phyloP scores from a whole-genome alignment of 805 yeast genomes.

The Ogataea paradorogensis region DNA sequence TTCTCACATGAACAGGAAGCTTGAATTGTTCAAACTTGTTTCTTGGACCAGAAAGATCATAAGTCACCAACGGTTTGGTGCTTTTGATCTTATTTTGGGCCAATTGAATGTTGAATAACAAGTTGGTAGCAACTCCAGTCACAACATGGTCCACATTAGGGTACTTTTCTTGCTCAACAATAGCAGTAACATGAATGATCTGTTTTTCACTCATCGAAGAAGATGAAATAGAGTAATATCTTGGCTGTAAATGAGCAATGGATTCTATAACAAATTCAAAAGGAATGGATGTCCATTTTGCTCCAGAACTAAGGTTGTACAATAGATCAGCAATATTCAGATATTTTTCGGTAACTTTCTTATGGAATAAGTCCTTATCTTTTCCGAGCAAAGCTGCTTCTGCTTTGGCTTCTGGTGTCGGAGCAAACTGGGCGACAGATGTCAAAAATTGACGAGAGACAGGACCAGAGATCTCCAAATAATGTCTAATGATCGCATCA shows the following conservation, averaged over 20 bases:
- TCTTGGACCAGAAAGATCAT: slow-evolving; percentile 86
- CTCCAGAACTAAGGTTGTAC: slow-evolving; percentile 55
- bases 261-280: slow-evolving; percentile 82
- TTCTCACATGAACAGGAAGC: slow-evolving; percentile 89
- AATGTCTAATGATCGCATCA: slow-evolving; percentile 80
- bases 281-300: slow-evolving; percentile 74
- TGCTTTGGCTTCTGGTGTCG: slow-evolving; percentile 53
- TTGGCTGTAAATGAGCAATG: slow-evolving; percentile 80
- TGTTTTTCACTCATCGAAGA: slow-evolving; percentile 76
- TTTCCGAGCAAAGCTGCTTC: slow-evolving; percentile 53
- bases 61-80: slow-evolving; percentile 48
- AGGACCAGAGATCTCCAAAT: slow-evolving; percentile 88
- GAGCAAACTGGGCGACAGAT: slow-evolving; percentile 78
- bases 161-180: slow-evolving; percentile 66
- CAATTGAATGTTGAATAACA: slow-evolving; percentile 68
- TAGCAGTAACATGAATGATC: slow-evolving; percentile 81
- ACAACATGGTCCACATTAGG: slow-evolving; percentile 39
- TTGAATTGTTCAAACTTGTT: slow-evolving; percentile 47
- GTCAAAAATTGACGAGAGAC: slow-evolving; percentile 84
- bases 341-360: slow-evolving; percentile 56
- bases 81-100: slow-evolving; percentile 47
- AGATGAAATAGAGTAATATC: slow-evolving; percentile 95
- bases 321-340: slow-evolving; percentile 77
- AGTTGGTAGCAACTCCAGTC: slow-evolving; percentile 88
- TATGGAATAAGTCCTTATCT: slow-evolving; percentile 67